phyloP scores from a whole-genome alignment of 2,329 filamentous ascomycete genomes.

The Pseudogymnoascus sp. region DNA sequence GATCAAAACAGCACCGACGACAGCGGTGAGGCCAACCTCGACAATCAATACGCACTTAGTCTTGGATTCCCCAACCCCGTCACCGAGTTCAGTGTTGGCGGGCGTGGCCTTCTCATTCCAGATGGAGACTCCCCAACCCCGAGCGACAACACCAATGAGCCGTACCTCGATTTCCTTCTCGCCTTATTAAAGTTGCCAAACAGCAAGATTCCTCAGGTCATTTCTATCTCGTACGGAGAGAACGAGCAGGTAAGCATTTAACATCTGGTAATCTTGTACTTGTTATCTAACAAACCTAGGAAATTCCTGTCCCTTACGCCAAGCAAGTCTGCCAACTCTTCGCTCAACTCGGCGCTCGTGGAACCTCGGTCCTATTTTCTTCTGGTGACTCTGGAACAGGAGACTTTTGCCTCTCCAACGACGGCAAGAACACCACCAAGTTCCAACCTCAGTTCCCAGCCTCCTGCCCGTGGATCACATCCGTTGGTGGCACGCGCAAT shows the following conservation, averaged over 20 bases:
- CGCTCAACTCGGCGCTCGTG: conserved; percentile 53
- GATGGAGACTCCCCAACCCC: conserved; percentile 34
- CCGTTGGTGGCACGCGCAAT: conserved; percentile 52
- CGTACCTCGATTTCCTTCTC: conserved; percentile 52
- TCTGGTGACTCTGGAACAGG: conserved; percentile 44
- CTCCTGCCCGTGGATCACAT: conserved; percentile 59
- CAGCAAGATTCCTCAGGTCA: conserved; percentile 46
- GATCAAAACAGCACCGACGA: conserved; percentile 31
- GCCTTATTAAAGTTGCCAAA: conserved; percentile 28
- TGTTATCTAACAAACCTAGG: conserved; percentile 18
- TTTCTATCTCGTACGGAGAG: conserved; percentile 58
- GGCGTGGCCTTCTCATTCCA: conserved; percentile 43
- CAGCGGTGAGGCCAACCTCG: conserved; percentile 46
- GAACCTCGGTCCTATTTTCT: conserved; percentile 52
- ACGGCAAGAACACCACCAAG: conserved; percentile 44
- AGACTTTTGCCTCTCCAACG: conserved; percentile 47
- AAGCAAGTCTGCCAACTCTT: conserved; percentile 52
- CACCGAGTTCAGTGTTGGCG: conserved; percentile 36
- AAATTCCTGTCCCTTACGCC: conserved; percentile 51
- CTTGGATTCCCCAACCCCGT: conserved; percentile 41
- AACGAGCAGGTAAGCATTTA: conserved; percentile 42
- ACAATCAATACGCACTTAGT: conserved; percentile 44
- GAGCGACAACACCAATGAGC: conserved; percentile 52
- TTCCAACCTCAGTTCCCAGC: conserved; percentile 55
- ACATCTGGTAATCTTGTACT: not conserved